Evolutionary conservation across 805 yeast genomes (phyloP).

Genomic region (Candida ortonii): DNA sequence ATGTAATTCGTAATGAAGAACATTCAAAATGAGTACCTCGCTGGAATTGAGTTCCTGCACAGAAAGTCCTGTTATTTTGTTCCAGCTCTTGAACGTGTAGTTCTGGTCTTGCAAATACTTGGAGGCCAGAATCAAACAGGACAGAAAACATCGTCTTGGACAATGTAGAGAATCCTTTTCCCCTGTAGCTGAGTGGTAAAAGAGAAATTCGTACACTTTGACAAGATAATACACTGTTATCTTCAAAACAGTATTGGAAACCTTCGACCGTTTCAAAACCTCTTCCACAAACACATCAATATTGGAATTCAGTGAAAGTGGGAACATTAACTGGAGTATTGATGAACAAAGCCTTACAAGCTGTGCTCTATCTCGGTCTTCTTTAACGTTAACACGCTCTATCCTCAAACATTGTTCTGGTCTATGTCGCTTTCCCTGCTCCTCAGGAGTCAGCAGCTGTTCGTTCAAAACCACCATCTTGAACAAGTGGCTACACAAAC

Average conservation of each 20-base stretch:
- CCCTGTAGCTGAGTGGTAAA: not conserved
- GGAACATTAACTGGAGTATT: conserved; percentile 10
- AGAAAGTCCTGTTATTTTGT: conserved; percentile 65
- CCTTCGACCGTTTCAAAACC: conserved; percentile 49
- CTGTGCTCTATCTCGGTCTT: too few relatives aligned
- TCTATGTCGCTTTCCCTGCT: too few relatives aligned
- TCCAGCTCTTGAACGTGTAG: conserved; percentile 69
- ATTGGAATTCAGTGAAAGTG: conserved; percentile 4
- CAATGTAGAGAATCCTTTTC: conserved; percentile 33
- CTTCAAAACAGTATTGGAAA: conserved; percentile 61
- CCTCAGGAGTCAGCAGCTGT: too few relatives aligned
- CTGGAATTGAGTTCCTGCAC: conserved; percentile 43
- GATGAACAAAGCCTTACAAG: conserved; percentile 9
- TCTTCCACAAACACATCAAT: conserved; percentile 35
- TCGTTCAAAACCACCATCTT: too few relatives aligned
- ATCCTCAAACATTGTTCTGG: too few relatives aligned
- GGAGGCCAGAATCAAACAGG: conserved; percentile 66
- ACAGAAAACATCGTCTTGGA: conserved; percentile 65
- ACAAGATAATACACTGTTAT: conserved; percentile 64
- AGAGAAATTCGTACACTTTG: conserved; percentile 20
- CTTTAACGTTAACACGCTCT: too few relatives aligned
- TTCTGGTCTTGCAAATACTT: conserved; percentile 74
- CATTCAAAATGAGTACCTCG: conserved; percentile 52
- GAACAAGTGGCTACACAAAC: too few relatives aligned
- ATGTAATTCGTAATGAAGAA: conserved; percentile 56